phyloP scores from a whole-genome alignment of 2,329 filamentous ascomycete genomes.

The Sclerotinia glacialis region DNA sequence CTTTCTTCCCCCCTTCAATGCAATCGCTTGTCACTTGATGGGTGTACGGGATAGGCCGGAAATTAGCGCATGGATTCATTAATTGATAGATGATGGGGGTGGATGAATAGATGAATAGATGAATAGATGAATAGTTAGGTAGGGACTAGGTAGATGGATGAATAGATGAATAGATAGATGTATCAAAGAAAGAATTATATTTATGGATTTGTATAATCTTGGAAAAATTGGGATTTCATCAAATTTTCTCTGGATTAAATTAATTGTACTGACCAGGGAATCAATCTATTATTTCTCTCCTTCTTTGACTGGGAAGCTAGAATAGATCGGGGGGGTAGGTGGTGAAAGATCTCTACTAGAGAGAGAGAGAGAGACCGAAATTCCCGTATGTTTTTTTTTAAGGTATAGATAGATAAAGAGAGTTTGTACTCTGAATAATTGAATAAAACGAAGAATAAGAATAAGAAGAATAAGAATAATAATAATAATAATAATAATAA shows the following conservation, averaged over 20 bases:
- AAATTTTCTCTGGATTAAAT: not conserved
- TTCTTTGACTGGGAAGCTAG: not conserved
- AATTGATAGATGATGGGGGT: too few relatives aligned
- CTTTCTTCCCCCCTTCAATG: not conserved
- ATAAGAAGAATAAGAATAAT: too few relatives aligned
- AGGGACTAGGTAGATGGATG: too few relatives aligned
- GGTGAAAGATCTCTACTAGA: not conserved
- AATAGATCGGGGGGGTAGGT: too few relatives aligned
- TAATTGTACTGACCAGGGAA: not conserved
- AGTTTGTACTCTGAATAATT: too few relatives aligned
- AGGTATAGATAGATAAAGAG: not conserved
- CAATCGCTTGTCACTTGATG: not conserved
- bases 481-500: not conserved
- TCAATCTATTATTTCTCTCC: not conserved
- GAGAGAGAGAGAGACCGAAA: not conserved
- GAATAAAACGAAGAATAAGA: too few relatives aligned
- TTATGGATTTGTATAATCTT: not conserved
- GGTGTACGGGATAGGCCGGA: conserved; percentile 1
- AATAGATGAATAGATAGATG: not conserved
- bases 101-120: too few relatives aligned
- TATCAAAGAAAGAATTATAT: not conserved
- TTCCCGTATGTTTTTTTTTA: not conserved
- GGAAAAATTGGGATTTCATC: too few relatives aligned
- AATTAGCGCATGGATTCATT: not conserved
- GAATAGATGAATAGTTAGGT: too few relatives aligned